Base-by-base conservation (phyloP, 139 green algal species). In the Chlamydomonas applanata region DNA sequence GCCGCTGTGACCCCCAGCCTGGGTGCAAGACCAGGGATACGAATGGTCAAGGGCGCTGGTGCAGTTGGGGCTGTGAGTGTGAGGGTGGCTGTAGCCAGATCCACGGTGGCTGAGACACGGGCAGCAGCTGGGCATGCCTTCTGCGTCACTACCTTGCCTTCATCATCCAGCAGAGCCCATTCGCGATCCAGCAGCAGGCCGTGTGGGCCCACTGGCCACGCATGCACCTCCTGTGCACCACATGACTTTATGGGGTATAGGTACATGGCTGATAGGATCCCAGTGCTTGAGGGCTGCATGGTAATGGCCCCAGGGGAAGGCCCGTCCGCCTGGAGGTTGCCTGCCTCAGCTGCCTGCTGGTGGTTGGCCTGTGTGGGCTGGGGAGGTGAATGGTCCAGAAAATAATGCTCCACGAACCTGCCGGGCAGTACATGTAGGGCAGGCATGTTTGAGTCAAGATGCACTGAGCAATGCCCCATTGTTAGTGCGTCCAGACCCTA, bases 231-330 rank as follows among this genome's bases (percentile, higher is more conserved):
- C 62, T 88, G 81, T 24, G 83, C 69, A 2, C 65, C 82, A 53
- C 88, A 94, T 1, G 92, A 97, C 89, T 98, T 98, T 79, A 98
- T 88, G 1, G 94, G 94, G 79, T 97, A 98, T 54, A 98, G 62
- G 67, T 75, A 90, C 35, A 97, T 80, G n/a, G 53, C 74, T 25
- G 69, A 40, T 17, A 94, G 61, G 4, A 32, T 40, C 2, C 65
- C 76, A n/a, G 25, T 2, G 29, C 25, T 14, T 62, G 70, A 57
- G 25, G 45, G 16, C 27, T n/a, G 59, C 9, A 61, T 33, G 24
- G 62, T 53, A 2, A 66, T n/a, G n/a, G n/a, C n/a, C n/a, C n/a
- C n/a, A n/a, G n/a, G n/a, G n/a, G n/a, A n/a, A n/a, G n/a, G n/a
- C n/a, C n/a, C n/a, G n/a, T n/a, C n/a, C n/a, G n/a, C n/a, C n/a